Conservation (phyloP, 1,284 basidiomycete genomes). For the Fomitiporia mediterranea region DNA sequence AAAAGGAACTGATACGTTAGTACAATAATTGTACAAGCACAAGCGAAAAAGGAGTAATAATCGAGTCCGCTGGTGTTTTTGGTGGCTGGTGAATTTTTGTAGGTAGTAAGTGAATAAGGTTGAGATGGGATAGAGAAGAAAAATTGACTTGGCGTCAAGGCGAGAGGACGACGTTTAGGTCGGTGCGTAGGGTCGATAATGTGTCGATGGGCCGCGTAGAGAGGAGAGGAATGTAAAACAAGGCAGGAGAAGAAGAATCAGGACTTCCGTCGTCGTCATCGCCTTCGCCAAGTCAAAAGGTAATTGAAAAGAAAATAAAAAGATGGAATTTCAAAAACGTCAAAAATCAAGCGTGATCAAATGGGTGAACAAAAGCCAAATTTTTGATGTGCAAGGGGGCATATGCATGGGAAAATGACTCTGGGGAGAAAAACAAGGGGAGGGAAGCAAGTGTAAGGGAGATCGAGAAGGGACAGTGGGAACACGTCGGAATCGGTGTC, state of each 20-base stretch:
- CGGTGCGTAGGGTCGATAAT: background rate
- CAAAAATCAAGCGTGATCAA: too few species aligned
- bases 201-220: background rate
- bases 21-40: conserved; percentile 15
- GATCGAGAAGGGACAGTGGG: background rate
- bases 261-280: background rate
- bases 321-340: background rate
- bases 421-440: background rate
- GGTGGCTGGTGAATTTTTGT: conserved; percentile 1
- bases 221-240: background rate
- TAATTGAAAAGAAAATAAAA: background rate
- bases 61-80: background rate
- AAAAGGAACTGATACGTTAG: conserved; percentile 4
- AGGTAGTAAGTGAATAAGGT: background rate
- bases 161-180: background rate
- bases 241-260: conserved; percentile 10
- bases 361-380: background rate
- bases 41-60: background rate
- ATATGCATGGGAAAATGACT: background rate
- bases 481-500: too few species aligned
- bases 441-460: background rate
- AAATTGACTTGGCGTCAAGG: background rate
- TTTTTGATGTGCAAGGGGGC: background rate
- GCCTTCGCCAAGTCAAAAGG: background rate
- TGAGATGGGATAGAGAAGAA: background rate